Evolutionary conservation across 1,139 yeast species (phyloP).

Genomic region (Candida pseudocylindracea): DNA sequence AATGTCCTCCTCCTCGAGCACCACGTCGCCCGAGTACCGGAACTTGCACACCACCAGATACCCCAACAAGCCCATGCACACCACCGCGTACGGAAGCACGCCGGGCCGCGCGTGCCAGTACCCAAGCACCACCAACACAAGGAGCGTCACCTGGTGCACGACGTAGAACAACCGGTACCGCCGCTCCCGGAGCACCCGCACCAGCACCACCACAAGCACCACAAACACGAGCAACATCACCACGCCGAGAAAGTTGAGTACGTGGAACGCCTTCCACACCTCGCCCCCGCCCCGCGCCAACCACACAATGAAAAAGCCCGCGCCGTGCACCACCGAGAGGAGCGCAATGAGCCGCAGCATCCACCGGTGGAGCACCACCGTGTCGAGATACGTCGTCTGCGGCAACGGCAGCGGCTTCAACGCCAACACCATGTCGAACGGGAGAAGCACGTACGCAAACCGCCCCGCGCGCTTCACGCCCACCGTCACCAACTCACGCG

Average conservation of each 20-base stretch:
- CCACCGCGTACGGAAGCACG: conserved; percentile 8
- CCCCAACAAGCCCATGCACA: conserved; percentile 7
- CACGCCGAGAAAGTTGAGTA: conserved; percentile 39
- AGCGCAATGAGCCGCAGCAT: conserved; percentile 39
- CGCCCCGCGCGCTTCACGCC: conserved; percentile 27
- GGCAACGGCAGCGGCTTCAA: conserved; percentile 22
- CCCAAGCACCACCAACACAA: conserved; percentile 11
- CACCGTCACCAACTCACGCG: conserved; percentile 7
- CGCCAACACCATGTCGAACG: conserved; percentile 37
- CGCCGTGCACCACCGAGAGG: conserved; percentile 29
- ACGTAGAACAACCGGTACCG: conserved; percentile 13
- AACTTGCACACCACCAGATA: conserved; percentile 5
- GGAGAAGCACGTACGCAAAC: conserved; percentile 40
- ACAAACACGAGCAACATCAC: conserved; percentile 12
- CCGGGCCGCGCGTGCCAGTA: conserved; percentile 22
- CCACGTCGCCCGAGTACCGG: not conserved
- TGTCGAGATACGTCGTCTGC: conserved; percentile 21
- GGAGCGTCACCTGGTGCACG: conserved; percentile 12
- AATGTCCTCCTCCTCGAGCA: not conserved
- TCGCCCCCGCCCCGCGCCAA: conserved; percentile 7
- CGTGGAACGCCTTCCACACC: conserved; percentile 15
- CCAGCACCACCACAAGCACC: conserved; percentile 27
- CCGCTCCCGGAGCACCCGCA: conserved; percentile 11
- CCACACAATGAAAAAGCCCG: conserved; percentile 31
- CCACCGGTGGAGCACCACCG: conserved; percentile 60